Base-by-base conservation (phyloP, 2,329 filamentous ascomycete species). In the Penicillium crustosum region DNA sequence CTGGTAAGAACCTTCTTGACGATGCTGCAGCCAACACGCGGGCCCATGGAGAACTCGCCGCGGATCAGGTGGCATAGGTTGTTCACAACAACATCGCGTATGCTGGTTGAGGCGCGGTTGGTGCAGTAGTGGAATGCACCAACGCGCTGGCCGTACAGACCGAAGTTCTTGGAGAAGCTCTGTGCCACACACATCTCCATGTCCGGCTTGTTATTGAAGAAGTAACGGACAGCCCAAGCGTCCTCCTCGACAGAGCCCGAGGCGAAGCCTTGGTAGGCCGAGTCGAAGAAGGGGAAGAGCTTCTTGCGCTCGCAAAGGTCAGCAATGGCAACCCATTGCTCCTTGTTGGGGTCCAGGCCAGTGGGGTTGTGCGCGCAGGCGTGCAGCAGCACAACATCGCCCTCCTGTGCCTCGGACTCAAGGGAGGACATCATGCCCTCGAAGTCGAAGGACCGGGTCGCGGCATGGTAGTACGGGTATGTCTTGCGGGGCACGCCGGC, bases 361-460 rank as follows among this genome's bases (percentile, higher is more conserved):
- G 94, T 99, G 33, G 94, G 94, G 80, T 99, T 99, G 82, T 97
- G 94, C 21, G 94, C 94, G 73, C 94, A 99, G 59, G 92, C 91
- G 77, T 97, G 94, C 42, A 97, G 85, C 39, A 97, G 84, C 70
- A 97, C 87, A 72, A 96, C 86, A 74, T 91, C 93, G 66, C 86
- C 86, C 55, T 91, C 86, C 10, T 89, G 86, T 3, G 91, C 91
- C 56, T 89, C 87, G 65, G 93, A 90, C 77, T 97, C 92, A 45
- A 99, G 86, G 19, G 89, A 91, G 72, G 89, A 88, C 66, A 93
- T 96, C 76, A 89, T 78, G 77, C 73, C 75, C n/a, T 72, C 67
- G 49, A 77, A 78, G 57, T 79, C 75, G 53, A 79, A 71, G n/a
- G 73, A 71, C 53, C 75, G 71, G 10, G 73, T 77, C 6, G 67